A percentile compares a stretch with the other conserved stretches of the same genome.
Evolutionary conservation across 2,329 filamentous ascomycete species (phyloP).

Genomic region (Phyllosticta citribraziliensis): DNA sequence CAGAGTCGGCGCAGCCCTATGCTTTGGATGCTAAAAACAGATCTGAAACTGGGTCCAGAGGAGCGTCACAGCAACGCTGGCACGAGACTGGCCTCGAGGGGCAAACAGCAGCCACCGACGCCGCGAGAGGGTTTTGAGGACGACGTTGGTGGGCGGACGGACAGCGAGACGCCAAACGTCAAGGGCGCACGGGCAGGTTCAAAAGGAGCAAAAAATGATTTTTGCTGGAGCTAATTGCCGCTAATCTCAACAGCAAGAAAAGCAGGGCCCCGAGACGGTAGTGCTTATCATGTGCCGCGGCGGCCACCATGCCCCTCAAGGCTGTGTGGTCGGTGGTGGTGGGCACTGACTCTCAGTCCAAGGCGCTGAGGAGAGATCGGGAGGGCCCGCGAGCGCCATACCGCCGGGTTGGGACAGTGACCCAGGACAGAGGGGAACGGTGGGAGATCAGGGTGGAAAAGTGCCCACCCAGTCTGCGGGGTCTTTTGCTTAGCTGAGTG

Average conservation of each 20-base stretch:
- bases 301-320: not conserved
- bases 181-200: not conserved
- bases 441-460: not conserved
- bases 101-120: not conserved
- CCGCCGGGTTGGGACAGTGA: not conserved
- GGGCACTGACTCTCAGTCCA: not conserved
- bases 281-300: not conserved
- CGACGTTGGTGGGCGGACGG: not conserved
- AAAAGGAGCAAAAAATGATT: not conserved
- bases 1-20: not conserved
- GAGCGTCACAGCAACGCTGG: not conserved
- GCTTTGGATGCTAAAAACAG: not conserved
- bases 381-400: not conserved
- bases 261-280: not conserved
- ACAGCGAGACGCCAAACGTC: not conserved
- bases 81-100: not conserved
- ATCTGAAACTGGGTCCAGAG: not conserved
- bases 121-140: not conserved
- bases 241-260: not conserved
- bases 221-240: not conserved
- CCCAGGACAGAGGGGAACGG: not conserved
- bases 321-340: not conserved
- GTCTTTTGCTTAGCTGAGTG: not conserved
- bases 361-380: not conserved
- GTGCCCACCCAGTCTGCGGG: not conserved